Evolutionary conservation across 352 stramenopile genomes (phyloP).

Genomic region (Phytophthora constricta): DNA sequence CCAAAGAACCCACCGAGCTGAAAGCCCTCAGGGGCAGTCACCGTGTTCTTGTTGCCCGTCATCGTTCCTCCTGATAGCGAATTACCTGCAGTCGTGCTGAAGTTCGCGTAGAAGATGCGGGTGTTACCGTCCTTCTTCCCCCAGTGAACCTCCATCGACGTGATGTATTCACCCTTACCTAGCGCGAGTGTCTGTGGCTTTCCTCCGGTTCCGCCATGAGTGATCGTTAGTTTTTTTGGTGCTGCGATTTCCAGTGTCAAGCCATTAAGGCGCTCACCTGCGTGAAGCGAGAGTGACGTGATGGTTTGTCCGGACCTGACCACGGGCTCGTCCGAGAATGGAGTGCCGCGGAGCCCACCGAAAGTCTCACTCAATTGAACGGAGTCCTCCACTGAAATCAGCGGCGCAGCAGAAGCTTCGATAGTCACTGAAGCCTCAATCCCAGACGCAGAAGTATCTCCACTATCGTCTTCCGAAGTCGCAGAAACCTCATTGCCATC

Average conservation of each 20-base stretch:
- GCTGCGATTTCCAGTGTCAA: conserved; percentile 7
- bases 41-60: conserved; percentile 1
- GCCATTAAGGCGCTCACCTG: conserved; percentile 10
- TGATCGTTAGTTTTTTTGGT: conserved; percentile 1
- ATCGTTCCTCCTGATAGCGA: background rate
- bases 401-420: background rate
- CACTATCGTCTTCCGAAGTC: too few species aligned
- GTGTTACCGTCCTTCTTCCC: conserved; percentile 18
- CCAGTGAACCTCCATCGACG: conserved; percentile 21
- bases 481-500: background rate
- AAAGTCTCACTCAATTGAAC: conserved; percentile 16
- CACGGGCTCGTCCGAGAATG: conserved; percentile 11
- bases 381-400: conserved; percentile 12
- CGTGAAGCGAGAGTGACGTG: conserved; percentile 5
- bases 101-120: conserved; percentile 18
- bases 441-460: background rate
- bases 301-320: conserved; percentile 1
- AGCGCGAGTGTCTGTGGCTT: too few species aligned
- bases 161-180: too few species aligned
- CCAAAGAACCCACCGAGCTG: conserved; percentile 9
- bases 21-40: conserved; percentile 7
- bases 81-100: conserved; percentile 12
- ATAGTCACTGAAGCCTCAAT: background rate
- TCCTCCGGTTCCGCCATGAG: conserved; percentile 12
- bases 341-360: conserved; percentile 6